Percentiles rank a stretch among this genome's conserved stretches.
Evolutionary conservation across 192 early-diverging fungal species (phyloP).

Genomic region (Podila clonocystis): DNA sequence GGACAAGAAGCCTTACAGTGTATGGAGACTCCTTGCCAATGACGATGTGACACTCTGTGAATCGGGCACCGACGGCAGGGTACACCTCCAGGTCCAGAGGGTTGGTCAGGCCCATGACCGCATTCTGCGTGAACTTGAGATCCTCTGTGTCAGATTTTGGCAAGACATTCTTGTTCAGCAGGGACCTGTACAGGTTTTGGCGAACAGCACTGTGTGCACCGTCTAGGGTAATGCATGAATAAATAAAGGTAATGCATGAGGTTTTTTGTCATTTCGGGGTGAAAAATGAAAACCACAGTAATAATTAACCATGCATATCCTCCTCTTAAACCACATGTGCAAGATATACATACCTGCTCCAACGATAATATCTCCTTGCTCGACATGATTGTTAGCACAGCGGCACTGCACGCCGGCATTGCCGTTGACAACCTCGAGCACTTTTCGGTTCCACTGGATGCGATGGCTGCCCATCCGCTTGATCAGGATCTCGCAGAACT

Average conservation of each 20-base stretch:
- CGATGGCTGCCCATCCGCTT: constrained; percentile 1
- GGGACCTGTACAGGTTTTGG: too few species aligned
- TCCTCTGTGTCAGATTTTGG: too few species aligned
- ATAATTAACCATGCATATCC: too few species aligned
- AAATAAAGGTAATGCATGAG: too few species aligned
- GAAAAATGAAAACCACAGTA: too few species aligned
- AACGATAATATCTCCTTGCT: neutral
- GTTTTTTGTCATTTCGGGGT: too few species aligned
- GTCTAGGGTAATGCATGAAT: too few species aligned
- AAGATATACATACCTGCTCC: too few species aligned
- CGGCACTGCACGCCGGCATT: constrained; percentile 9
- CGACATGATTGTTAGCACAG: constrained; percentile 8
- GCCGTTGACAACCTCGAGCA: constrained; percentile 11
- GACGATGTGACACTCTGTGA: constrained; percentile 5
- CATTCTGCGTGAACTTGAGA: too few species aligned
- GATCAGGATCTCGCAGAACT: constrained; percentile 7
- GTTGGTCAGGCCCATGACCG: neutral
- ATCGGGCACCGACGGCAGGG: constrained; percentile 2
- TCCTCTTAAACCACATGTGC: too few species aligned
- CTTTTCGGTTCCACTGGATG: constrained; percentile 6
- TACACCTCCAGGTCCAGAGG: neutral
- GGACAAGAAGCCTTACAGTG: neutral
- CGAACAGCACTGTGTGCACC: too few species aligned
- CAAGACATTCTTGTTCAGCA: too few species aligned
- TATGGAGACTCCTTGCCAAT: constrained; percentile 21